phyloP scores from a whole-genome alignment of 2,329 filamentous ascomycete species.

The Sarocladiaceae sp. region DNA sequence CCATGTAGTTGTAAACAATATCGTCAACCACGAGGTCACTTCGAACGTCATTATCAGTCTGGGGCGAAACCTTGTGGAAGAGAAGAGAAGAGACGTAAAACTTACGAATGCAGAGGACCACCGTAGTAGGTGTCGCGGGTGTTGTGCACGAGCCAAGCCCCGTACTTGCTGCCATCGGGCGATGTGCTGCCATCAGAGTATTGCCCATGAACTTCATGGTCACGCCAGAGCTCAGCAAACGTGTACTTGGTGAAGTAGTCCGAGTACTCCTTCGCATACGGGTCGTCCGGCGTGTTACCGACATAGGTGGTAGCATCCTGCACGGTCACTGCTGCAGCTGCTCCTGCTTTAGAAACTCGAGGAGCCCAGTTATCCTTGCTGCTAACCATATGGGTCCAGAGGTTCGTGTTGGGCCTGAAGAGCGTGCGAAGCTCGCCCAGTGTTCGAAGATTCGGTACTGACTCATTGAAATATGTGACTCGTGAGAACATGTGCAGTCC shows the following conservation, averaged over 20 bases:
- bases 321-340: conserved; percentile 40
- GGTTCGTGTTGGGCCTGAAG: conserved; percentile 53
- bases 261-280: conserved; percentile 50
- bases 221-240: conserved; percentile 54
- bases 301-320: conserved; percentile 63
- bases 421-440: conserved; percentile 58
- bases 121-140: conserved; percentile 60
- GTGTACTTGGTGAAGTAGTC: conserved; percentile 67
- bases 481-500: conserved; percentile 58
- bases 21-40: conserved; percentile 57
- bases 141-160: conserved; percentile 62
- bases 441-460: conserved; percentile 50
- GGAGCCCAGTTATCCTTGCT: conserved; percentile 52
- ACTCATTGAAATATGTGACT: conserved; percentile 55
- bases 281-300: conserved; percentile 47
- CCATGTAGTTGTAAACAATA: conserved; percentile 61
- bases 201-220: conserved; percentile 40
- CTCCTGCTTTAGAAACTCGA: conserved; percentile 26
- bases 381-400: conserved; percentile 61
- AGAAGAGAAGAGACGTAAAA: background rate
- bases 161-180: conserved; percentile 47
- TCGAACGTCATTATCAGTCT: background rate
- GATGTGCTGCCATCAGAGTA: conserved; percentile 35
- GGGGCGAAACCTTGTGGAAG: background rate
- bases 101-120: conserved; percentile 52